phyloP scores from a whole-genome alignment of 768 basidiomycete species.

The Hortiboletus campestris region DNA sequence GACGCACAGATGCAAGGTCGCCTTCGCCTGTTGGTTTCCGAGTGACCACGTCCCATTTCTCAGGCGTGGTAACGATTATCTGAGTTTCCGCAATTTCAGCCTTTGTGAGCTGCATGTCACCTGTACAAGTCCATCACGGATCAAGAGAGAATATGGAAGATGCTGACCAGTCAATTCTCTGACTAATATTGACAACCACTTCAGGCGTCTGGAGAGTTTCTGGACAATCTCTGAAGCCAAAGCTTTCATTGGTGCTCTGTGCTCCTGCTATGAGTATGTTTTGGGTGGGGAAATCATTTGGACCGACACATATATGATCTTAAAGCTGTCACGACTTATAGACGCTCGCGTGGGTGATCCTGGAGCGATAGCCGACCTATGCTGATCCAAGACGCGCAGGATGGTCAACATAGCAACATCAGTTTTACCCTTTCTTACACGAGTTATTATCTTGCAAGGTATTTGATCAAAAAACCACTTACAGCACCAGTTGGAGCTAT shows the following conservation, averaged over 20 bases:
- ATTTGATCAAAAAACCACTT: conserved; percentile 30
- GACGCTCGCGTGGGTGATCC: conserved; percentile 40
- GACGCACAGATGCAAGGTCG: conserved; percentile 84
- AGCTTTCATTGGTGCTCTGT: conserved; percentile 96
- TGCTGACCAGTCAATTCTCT: conserved; percentile 82
- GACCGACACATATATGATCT: conserved; percentile 92
- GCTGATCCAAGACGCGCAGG: conserved; percentile 80
- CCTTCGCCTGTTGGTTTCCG: conserved; percentile 96
- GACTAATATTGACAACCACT: conserved; percentile 84
- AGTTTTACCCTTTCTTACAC: conserved; percentile 81
- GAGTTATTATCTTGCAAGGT: conserved; percentile 1
- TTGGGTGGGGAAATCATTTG: not conserved
- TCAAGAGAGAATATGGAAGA: not conserved
- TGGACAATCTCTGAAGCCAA: conserved; percentile 92
- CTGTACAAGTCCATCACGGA: conserved; percentile 18
- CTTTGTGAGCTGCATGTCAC: conserved; percentile 97
- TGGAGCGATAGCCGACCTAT: conserved; percentile 39
- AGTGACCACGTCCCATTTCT: conserved; percentile 99
- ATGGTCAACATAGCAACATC: conserved; percentile 96
- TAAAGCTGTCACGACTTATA: conserved; percentile 75
- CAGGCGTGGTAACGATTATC: conserved; percentile 97
- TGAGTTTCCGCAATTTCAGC: conserved; percentile 93
- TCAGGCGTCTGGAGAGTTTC: conserved; percentile 85
- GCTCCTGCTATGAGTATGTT: not conserved
- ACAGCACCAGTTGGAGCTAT: conserved; percentile 97